Base-by-base conservation (phyloP, 768 basidiomycete genomes). In the Suillus decipiens region DNA sequence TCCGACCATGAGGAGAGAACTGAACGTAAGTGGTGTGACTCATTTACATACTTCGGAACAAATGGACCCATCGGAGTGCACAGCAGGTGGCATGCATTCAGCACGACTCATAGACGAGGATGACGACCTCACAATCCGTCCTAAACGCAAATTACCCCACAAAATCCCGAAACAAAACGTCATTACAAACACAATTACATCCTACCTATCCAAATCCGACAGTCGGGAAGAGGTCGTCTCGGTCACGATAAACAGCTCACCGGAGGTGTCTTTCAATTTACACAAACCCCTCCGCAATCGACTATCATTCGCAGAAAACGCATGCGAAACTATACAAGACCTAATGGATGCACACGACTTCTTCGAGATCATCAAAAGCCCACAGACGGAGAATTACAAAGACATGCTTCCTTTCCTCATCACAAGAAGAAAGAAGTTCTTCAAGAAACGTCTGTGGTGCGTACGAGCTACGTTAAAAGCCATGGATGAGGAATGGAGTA, bases 381-480 rank as follows among this genome's bases (percentile, higher is more conserved):
- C 55, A 17, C 55, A 56, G 15, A 56, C 55, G 22, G 10, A 56
- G 37, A 39, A 17, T 28, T 56, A 56, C 55, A 56, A 56, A 28
- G 55, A 56, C 37, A 17, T 56, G 11, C 37, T 56, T 19, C 55
- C 55, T 19, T 56, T 56, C 55, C 55, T 56, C 37, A 37, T 56
- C 24, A 56, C 37, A 24, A 56, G 37, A 56, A 37, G 55, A 22
- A 56, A 15, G 37, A 39, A 28, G 24, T 56, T 56, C 22, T 39
- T 56, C 37, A 24, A 56, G 37, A 56, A 24, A 39, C 55, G 55
- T 22, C 55, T 56, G 10, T 10, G 55, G 15, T 15, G 6, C 2
- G 5, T 56, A 39, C 37, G 37, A 56, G 24, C 15, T 6, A 37
- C 55, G 22, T 24, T 56, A 17, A 37, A 15, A 39, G 37, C 37